Evolutionary conservation across 257 asterid species (phyloP).

Genomic region (Salvia miltiorrhiza): DNA sequence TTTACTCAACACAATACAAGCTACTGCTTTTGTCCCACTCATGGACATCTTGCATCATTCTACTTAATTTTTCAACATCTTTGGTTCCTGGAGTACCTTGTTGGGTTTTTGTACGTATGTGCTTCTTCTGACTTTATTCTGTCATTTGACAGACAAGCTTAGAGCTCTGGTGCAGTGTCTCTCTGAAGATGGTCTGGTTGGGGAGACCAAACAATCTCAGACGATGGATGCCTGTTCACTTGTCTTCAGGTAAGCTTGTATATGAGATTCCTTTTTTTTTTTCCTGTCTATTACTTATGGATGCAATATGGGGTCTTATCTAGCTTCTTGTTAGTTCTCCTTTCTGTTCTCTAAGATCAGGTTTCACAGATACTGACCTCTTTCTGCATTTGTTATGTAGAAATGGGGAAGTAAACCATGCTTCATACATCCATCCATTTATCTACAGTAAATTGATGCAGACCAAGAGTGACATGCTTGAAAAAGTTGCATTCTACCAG

Average conservation of each 20-base stretch:
- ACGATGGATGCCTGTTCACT: constrained; percentile 28
- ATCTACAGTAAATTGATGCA: constrained; percentile 49
- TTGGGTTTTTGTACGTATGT: neutral
- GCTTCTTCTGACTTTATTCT: constrained; percentile 8
- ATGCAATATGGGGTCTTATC: neutral
- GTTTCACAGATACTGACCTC: constrained; percentile 13
- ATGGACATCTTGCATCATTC: neutral
- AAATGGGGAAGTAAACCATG: constrained; percentile 34
- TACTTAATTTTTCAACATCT: neutral
- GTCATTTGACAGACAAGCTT: constrained; percentile 39
- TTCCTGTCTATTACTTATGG: neutral
- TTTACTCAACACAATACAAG: neutral
- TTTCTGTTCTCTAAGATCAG: neutral
- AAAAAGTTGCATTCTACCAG: constrained; percentile 29
- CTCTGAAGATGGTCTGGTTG: constrained; percentile 40
- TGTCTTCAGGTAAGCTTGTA: constrained; percentile 48
- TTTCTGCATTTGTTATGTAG: constrained; percentile 40
- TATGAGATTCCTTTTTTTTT: neutral
- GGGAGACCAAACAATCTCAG: constrained; percentile 36
- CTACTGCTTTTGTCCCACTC: neutral
- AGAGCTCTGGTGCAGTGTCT: constrained; percentile 28
- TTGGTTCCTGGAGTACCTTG: neutral
- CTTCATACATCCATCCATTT: constrained; percentile 63
- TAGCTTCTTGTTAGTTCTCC: neutral
- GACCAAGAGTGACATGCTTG: constrained; percentile 35